Base-by-base conservation (phyloP, 306 rosid species). In the Cajanus cajan region DNA sequence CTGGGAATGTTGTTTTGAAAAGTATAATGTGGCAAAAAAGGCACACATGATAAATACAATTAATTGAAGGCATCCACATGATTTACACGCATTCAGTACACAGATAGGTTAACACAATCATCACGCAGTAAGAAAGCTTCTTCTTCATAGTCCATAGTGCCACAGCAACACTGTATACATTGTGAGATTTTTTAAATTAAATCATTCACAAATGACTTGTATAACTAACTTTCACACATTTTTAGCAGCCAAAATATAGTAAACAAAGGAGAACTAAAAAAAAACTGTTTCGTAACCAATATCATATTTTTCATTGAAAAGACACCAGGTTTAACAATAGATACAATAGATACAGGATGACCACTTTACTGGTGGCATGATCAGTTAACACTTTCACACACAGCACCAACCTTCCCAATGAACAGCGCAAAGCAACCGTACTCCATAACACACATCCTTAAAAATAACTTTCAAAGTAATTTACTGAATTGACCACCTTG, bases 361-460 rank as follows among this genome's bases (percentile, higher is more conserved):
- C 51, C 40, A 18, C 12, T 50, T 33, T 39, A 7, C 80, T 22
- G 2, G 12, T 51, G 14, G 16, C 76, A 18, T 4, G 24, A 16
- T 40, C 28, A 13, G 37, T 36, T 58, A 19, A 44, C 13, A 33
- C 62, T 57, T 22, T 14, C 8, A 43, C 36, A 63, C 55, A 44
- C 21, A 72, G 71, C 72, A 67, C 12, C 44, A 66, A 78, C 62
- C 19, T 31, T 14, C 66, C 59, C 82, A 72, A 41, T 8, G 33
- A 47, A 58, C 40, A 16, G 12, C 36, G 50, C 28, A 82, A 45
- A 58, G 50, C 28, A 82, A 45, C 33, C 52, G 1, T 50, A 34
- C 47, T 43, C 40, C 74, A 63, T 19, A 45, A 68, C 8, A 47
- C 15, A 37, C 71, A 47, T 51, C 50, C 66, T 63, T 55, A 52